Evolutionary conservation across 2,329 filamentous ascomycete genomes (phyloP).

Genomic region (Westerdykella ornata): DNA sequence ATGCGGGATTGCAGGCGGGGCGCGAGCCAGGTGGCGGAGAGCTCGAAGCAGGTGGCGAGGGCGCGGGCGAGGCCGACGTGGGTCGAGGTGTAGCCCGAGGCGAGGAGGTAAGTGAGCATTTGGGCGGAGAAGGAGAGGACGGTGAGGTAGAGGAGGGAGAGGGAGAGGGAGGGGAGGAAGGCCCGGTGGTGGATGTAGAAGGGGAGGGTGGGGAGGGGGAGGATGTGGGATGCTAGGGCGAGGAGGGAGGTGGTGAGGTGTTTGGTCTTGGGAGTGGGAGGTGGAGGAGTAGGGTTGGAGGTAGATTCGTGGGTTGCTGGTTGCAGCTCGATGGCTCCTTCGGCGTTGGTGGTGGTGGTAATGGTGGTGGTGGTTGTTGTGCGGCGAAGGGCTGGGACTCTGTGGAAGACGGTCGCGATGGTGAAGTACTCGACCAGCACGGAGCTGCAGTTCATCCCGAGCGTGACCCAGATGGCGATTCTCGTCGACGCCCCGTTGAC

Average conservation of each 20-base stretch:
- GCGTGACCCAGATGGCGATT: constrained; percentile 45
- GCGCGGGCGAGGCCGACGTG: constrained; percentile 51
- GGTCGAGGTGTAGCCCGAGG: constrained; percentile 47
- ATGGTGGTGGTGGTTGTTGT: too few relatives aligned
- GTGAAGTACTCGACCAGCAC: constrained; percentile 49
- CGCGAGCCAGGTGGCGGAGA: constrained; percentile 55
- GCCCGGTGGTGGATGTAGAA: constrained; percentile 51
- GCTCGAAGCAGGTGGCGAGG: constrained; percentile 49
- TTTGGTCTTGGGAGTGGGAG: constrained; percentile 4
- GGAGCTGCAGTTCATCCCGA: constrained; percentile 46
- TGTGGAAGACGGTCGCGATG: constrained; percentile 41
- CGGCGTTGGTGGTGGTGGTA: too few relatives aligned
- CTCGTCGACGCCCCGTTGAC: constrained; percentile 45
- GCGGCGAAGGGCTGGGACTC: constrained; percentile 26
- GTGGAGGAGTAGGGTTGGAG: not conserved
- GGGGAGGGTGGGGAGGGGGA: not conserved
- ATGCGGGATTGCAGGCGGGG: constrained; percentile 50
- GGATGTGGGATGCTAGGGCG: constrained; percentile 8
- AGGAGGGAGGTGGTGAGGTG: constrained; percentile 6
- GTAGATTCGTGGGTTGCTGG: too few relatives aligned
- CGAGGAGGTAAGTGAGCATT: constrained; percentile 59
- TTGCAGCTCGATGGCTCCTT: too few relatives aligned
- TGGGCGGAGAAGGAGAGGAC: constrained; percentile 44
- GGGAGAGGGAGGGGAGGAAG: constrained; percentile 55
- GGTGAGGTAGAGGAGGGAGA: constrained; percentile 55